These are phyloP conservation scores for Cercospora nicotianae DNA, from an alignment of 2,329 filamentous ascomycete genomes.

Conservation along the genomic window DNA sequence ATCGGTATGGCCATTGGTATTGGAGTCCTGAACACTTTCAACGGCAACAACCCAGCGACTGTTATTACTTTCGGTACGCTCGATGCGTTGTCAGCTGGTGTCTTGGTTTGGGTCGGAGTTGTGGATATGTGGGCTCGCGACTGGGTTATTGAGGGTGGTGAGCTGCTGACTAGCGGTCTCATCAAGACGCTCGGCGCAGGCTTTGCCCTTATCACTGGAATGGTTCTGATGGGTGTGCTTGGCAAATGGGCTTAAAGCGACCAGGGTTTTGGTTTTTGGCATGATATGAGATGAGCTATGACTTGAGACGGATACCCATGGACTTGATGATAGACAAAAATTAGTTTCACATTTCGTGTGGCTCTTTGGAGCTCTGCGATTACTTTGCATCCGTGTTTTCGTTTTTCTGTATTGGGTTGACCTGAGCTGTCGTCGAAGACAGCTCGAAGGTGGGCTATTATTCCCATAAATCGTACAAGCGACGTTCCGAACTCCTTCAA, in stretches of 20 bases:
- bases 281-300: conserved; percentile 7
- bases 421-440: neutral
- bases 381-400: neutral
- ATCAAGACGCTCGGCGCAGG: conserved; percentile 22
- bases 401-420: no score
- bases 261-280: neutral
- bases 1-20: conserved; percentile 80
- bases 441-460: neutral
- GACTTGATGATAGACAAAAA: neutral
- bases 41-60: conserved; percentile 69
- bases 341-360: neutral
- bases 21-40: conserved; percentile 68
- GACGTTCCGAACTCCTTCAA: neutral
- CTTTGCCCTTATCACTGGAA: conserved; percentile 17
- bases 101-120: conserved; percentile 75
- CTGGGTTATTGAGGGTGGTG: conserved; percentile 55
- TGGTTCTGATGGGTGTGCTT: conserved; percentile 25
- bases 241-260: conserved; percentile 32
- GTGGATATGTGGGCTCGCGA: conserved; percentile 79
- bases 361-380: neutral
- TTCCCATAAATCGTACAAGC: neutral
- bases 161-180: conserved; percentile 20
- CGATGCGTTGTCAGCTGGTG: conserved; percentile 71
- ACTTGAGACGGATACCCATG: conserved; percentile 7
- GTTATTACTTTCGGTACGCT: conserved; percentile 71